phyloP scores from a whole-genome alignment of 495 filamentous ascomycete genomes.

The Lindgomyces ingoldianus region DNA sequence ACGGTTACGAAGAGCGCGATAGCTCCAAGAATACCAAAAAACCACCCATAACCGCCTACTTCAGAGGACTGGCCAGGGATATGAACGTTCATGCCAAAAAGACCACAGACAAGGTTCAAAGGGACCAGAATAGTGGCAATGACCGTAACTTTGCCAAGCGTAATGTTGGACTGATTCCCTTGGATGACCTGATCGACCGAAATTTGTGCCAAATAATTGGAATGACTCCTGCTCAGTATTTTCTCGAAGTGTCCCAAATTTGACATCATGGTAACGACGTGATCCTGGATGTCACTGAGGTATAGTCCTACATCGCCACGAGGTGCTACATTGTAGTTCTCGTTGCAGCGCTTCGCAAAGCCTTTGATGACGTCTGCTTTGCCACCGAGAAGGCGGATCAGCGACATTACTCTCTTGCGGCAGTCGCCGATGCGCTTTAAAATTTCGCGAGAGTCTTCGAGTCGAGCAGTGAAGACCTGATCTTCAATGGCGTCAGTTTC shows the following conservation, averaged over 20 bases:
- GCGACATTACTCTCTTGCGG: conserved; percentile 89
- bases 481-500: conserved; percentile 95
- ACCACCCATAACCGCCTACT: conserved; percentile 60
- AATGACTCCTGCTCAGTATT: conserved; percentile 92
- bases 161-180: conserved; percentile 77
- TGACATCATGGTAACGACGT: conserved; percentile 98
- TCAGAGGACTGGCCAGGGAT: conserved; percentile 65
- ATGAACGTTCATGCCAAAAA: conserved; percentile 96
- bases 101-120: conserved; percentile 91
- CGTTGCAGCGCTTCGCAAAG: conserved; percentile 97
- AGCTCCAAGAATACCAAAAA: conserved; percentile 75
- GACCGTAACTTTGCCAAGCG: conserved; percentile 92
- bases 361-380: conserved; percentile 97
- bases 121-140: conserved; percentile 92
- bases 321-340: conserved; percentile 90
- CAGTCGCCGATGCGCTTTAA: conserved; percentile 84
- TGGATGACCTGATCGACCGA: conserved; percentile 84
- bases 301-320: conserved; percentile 95
- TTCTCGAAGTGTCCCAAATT: conserved; percentile 96
- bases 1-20: conserved; percentile 62
- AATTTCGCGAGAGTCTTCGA: conserved; percentile 82
- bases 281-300: conserved; percentile 94
- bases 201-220: conserved; percentile 93
- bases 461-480: conserved; percentile 84
- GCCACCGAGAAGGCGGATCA: conserved; percentile 90